Conservation (phyloP, 164 flowering plant genomes). For the Santalum album region DNA sequence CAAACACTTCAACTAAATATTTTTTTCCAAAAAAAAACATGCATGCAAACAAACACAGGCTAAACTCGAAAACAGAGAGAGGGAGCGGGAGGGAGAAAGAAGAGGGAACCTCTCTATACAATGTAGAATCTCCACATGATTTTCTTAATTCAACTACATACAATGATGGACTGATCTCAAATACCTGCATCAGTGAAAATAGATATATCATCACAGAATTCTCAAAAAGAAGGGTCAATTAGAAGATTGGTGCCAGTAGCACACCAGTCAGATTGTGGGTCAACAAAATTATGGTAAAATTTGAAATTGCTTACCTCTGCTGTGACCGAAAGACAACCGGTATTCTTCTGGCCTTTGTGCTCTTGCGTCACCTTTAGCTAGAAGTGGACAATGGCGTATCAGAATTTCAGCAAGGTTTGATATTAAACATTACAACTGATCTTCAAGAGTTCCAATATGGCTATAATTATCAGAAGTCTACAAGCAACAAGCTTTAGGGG, state of each 20-base stretch:
- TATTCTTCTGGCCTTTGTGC: slow-evolving; percentile 29
- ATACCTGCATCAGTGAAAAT: slow-evolving; percentile 39
- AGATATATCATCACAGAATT: not conserved
- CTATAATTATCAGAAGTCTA: no score
- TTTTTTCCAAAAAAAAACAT: not conserved
- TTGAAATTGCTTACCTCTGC: slow-evolving; percentile 49
- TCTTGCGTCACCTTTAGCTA: slow-evolving; percentile 68
- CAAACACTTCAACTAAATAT: no score
- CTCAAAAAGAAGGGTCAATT: not conserved
- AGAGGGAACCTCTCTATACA: slow-evolving; percentile 66
- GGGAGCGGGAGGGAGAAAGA: not conserved
- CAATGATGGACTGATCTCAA: slow-evolving; percentile 72
- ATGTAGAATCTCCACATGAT: slow-evolving; percentile 61
- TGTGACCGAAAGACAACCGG: slow-evolving; percentile 50
- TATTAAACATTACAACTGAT: no score
- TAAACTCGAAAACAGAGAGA: not conserved
- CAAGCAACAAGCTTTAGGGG: no score
- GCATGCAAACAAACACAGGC: not conserved
- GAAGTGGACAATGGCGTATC: not conserved
- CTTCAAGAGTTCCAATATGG: no score
- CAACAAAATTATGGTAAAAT: not conserved
- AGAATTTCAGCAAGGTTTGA: not conserved
- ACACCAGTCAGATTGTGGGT: no score
- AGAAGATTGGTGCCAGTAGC: no score
- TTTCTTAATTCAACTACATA: slow-evolving; percentile 88